Evolutionary conservation across 176 grass and related monocot genomes (phyloP), one percentile per base, ranked within the genome.

Genomic region (Thalia dealbata): DNA sequence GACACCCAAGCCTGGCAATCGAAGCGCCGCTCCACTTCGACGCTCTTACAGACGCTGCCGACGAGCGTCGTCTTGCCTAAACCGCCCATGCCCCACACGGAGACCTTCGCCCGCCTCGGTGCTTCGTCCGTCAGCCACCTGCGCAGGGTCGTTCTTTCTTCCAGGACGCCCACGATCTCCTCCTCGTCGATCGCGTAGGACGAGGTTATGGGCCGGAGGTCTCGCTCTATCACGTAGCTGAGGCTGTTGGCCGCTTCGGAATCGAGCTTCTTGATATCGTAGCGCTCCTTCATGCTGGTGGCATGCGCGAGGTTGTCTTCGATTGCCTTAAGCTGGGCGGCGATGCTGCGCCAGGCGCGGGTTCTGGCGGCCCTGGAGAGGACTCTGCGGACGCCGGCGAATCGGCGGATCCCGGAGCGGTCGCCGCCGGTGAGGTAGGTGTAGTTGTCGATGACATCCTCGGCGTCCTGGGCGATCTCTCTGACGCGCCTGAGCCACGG

Each of bases 51-150:
- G 16, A 80, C 24, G 3, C 21, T 73, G 16, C 65, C 82, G 35
- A 72, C 78, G 2, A 86, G 75, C 38, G 83, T 81, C 3, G 83
- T 86, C 70, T 86, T 86, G 27, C 83, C 84, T 62, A 81, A 73
- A 1, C 79, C 84, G 32, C 84, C 79, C 74, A 74, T 86, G 7
- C 75, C 84, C 62, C 46, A 71, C 11, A 86, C 79, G 0, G 79
- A 1, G 10, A 82, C 10, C 65, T 82, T 19, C 24, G 45, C 46
- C 15, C 54, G 55, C 18, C 42, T 70, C 10, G 75, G 11, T 45
- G 78, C 64, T 0, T 71, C 54, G 41, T 66, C 46, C 3, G 46
- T 65, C 4, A 86, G 56, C 79, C 84, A 82, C 78, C 69, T 32
- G 63, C 70, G 61, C 51, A 81, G 64, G 32, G 19, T 74, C 8